These are phyloP conservation scores for Mortierella claussenii DNA, from an alignment of 192 early-diverging fungal genomes.

Conservation along the genomic window DNA sequence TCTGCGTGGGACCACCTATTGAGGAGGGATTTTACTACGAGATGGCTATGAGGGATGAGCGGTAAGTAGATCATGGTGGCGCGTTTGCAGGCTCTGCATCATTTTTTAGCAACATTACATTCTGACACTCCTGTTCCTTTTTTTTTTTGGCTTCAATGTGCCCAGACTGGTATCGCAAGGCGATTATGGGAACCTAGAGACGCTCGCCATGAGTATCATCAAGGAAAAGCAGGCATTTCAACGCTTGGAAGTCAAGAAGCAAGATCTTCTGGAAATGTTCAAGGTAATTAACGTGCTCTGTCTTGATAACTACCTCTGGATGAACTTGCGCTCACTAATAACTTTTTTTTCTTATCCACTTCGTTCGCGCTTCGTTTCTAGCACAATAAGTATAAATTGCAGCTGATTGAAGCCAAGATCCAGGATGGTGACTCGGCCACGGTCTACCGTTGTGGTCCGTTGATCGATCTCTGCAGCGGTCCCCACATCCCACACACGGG, in stretches of 20 bases:
- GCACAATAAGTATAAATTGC: conserved; percentile 97
- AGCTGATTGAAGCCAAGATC: conserved; percentile 91
- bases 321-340: no score
- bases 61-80: conserved; percentile 18
- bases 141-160: background rate
- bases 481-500: conserved; percentile 96
- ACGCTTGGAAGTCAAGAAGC: conserved; percentile 88
- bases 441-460: conserved; percentile 96
- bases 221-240: conserved; percentile 97
- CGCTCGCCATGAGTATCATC: conserved; percentile 82
- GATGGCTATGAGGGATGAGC: conserved; percentile 83
- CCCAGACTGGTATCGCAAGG: conserved; percentile 76
- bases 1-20: conserved; percentile 95
- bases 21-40: conserved; percentile 94
- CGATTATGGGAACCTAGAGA: conserved; percentile 90
- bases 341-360: background rate
- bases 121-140: background rate
- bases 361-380: conserved; percentile 3
- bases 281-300: conserved; percentile 55
- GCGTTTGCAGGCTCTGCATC: no score
- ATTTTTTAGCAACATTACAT: background rate
- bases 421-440: conserved; percentile 92
- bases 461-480: conserved; percentile 96
- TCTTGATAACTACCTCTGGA: no score
- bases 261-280: conserved; percentile 95